phyloP scores from a whole-genome alignment of 2,329 filamentous ascomycete genomes.

The Ampelomyces quisqualis region DNA sequence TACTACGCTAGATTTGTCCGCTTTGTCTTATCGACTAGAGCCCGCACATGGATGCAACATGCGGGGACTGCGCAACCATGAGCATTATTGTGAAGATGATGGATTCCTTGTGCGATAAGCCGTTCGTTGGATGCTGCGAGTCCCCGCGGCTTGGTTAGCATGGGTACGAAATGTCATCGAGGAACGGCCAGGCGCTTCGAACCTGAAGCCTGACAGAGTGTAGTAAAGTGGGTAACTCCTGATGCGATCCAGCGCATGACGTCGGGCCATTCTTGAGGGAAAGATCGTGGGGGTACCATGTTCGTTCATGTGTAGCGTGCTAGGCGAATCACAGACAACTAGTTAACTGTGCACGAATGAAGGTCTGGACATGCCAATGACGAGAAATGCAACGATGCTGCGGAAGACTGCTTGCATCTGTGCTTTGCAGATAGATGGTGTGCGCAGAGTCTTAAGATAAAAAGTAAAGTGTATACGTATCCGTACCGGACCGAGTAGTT shows the following conservation, averaged over 20 bases:
- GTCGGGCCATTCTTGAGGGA: too few species aligned
- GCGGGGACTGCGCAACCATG: neutral
- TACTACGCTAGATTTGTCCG: neutral
- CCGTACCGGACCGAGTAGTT: neutral
- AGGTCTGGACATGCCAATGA: neutral
- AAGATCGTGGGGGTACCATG: too few species aligned
- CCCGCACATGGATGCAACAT: neutral
- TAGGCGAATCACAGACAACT: conserved; percentile 1
- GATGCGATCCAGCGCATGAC: too few species aligned
- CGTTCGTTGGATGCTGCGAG: neutral
- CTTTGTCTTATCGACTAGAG: conserved; percentile 2
- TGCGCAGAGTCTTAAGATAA: too few species aligned
- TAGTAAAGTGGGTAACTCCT: too few species aligned
- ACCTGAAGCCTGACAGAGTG: too few species aligned
- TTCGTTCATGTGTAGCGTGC: too few species aligned
- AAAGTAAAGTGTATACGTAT: too few species aligned
- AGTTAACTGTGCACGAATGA: neutral
- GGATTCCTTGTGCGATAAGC: neutral
- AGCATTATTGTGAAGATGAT: neutral
- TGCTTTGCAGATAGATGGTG: neutral
- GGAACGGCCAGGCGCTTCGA: too few species aligned
- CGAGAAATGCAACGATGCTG: neutral
- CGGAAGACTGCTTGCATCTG: conserved; percentile 3
- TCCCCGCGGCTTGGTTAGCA: neutral
- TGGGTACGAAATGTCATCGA: too few species aligned